Evolutionary conservation across 176 grass and related monocot genomes (phyloP).

Genomic region (Aegilops tauschii): DNA sequence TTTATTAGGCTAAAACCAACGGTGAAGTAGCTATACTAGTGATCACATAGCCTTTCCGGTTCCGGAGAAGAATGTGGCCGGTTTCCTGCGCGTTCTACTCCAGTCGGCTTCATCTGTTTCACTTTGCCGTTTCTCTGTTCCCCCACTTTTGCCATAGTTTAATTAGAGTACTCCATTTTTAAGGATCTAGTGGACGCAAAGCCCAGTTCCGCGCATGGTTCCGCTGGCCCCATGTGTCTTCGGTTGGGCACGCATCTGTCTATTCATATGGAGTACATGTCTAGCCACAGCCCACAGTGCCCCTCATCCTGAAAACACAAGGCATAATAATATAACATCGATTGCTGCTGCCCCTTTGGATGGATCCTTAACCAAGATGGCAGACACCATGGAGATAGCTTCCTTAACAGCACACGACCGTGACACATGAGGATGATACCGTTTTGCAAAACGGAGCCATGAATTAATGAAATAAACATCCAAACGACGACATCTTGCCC

Average conservation of each 20-base stretch:
- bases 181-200: constrained; percentile 40
- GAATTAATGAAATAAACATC: not conserved
- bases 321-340: not conserved
- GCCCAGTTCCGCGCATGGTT: not conserved
- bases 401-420: not conserved
- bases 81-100: constrained; percentile 2
- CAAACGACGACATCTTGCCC: not conserved
- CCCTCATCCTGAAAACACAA: not conserved
- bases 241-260: constrained; percentile 29
- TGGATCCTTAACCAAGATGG: not conserved
- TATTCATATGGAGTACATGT: not conserved
- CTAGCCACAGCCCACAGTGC: not conserved
- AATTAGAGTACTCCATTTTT: not conserved
- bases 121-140: not conserved
- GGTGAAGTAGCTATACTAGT: not conserved
- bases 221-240: constrained; percentile 41
- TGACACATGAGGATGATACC: not conserved
- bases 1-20: not conserved
- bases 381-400: not conserved
- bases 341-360: constrained; percentile 24
- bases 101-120: not conserved
- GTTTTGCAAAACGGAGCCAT: not conserved
- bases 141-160: not conserved
- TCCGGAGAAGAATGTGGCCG: constrained; percentile 36
- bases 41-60: constrained; percentile 35